Percentiles rank a stretch among this genome's conserved stretches.
Conservation (phyloP, 148 eudicot genomes). For the Spergularia marina region DNA sequence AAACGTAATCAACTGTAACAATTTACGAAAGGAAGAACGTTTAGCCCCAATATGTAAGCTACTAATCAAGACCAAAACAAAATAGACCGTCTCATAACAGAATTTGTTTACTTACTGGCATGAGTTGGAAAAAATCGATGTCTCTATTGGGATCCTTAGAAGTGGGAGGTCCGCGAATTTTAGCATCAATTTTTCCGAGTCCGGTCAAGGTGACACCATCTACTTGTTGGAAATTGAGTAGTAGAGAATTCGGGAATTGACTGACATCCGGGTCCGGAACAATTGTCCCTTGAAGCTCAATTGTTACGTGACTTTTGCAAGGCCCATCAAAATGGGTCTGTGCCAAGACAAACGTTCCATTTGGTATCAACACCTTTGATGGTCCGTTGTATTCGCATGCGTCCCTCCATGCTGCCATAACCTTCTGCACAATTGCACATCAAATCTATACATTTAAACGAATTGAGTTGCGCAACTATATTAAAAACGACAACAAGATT, state of each 20-base stretch:
- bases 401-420: constrained; percentile 46
- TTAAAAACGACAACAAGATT: no score
- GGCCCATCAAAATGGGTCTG: constrained; percentile 52
- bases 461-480: no score
- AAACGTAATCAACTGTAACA: constrained; percentile 38
- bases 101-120: constrained; percentile 24
- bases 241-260: constrained; percentile 16
- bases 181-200: constrained; percentile 12
- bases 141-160: background rate
- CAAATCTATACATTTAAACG: background rate
- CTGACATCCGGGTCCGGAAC: constrained; percentile 21
- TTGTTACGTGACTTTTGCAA: constrained; percentile 29
- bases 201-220: constrained; percentile 27
- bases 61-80: no score
- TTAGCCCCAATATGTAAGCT: no score
- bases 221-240: constrained; percentile 19
- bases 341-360: constrained; percentile 41
- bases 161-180: background rate
- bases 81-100: background rate
- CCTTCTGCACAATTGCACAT: constrained; percentile 43
- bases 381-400: constrained; percentile 45
- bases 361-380: constrained; percentile 44
- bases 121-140: constrained; percentile 7
- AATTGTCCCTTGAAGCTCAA: constrained; percentile 48
- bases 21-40: background rate